Evolutionary conservation across 495 filamentous ascomycete species (phyloP), one percentile per base, ranked within the genome.

Genomic region (Eremomyces bilateralis): DNA sequence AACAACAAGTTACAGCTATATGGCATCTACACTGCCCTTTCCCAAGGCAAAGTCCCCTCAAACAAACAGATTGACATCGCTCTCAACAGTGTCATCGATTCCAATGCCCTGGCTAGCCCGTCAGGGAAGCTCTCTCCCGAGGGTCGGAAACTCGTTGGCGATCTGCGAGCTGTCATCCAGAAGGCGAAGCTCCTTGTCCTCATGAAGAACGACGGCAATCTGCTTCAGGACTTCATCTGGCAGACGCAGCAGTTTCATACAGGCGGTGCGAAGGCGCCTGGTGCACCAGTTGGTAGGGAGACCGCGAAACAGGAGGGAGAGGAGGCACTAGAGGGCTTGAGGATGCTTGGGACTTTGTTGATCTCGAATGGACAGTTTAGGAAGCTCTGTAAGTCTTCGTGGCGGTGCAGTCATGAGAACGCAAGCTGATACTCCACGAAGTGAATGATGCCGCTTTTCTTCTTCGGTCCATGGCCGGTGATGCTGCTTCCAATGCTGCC

Each of bases 61-160:
- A 97, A 97, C 57, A 77, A 83, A 41, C 88, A 97, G 61, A 91
- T 92, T 53, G 88, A 95, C 60, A 65, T 91, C 12, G 82, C 85
- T 16, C 55, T 97, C 47, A 92, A 91, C 61, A 82, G 71, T 44
- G 76, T 76, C 45, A 63, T 91, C 31, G 59, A 58, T 20, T 78
- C 71, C 35, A 66, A 62, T 44, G 54, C 73, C 13, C 60, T 93
- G 31, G 43, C 67, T 4, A 69, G 54, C 12, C 88, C 88, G 3
- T 80, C 83, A 0, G 53, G 65, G 29, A 74, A 77, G 53, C 70
- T 97, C 5, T 94, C 85, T 0, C 36, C 63, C 2, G 88, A 95
- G 40, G 90, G 90, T 16, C 71, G 66, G 42, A 54, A 55, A 13
- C 69, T 97, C 1, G 71, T 94, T 3, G 57, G 56, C 21, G 84